Conservation (phyloP, 768 basidiomycete genomes). For the Leccinum fibrillosum region DNA sequence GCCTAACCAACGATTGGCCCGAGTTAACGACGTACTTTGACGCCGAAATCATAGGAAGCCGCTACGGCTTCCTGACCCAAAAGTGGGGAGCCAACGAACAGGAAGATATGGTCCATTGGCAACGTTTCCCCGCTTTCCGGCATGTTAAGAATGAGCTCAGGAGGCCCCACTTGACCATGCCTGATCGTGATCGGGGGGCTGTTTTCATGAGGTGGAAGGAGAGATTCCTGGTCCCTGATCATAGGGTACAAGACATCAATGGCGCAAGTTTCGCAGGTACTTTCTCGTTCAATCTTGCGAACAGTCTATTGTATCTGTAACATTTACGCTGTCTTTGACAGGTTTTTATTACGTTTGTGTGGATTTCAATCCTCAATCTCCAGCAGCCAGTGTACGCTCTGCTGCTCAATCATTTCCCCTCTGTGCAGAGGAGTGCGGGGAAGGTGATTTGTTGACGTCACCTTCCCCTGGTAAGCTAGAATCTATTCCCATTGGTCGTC, state of each 20-base stretch:
- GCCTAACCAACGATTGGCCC: constrained; percentile 91
- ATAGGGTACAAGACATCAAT: constrained; percentile 89
- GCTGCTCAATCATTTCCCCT: constrained; percentile 36
- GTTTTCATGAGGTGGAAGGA: constrained; percentile 99
- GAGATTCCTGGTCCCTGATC: constrained; percentile 92
- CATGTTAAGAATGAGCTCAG: constrained; percentile 77
- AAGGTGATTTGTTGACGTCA: constrained; percentile 27
- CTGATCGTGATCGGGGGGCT: constrained; percentile 71
- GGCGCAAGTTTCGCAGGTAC: constrained; percentile 93
- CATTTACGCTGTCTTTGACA: constrained; percentile 25
- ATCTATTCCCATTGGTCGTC: constrained; percentile 35
- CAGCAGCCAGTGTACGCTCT: constrained; percentile 31
- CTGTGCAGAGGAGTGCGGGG: constrained; percentile 26
- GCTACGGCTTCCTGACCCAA: constrained; percentile 87
- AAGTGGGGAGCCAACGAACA: constrained; percentile 89
- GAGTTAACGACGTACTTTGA: constrained; percentile 96
- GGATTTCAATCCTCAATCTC: constrained; percentile 73
- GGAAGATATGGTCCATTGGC: constrained; percentile 94
- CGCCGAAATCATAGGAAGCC: constrained; percentile 90
- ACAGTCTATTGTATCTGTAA: background rate
- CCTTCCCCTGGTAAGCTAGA: constrained; percentile 36
- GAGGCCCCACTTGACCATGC: constrained; percentile 73
- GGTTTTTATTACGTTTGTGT: constrained; percentile 97
- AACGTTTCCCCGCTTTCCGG: constrained; percentile 86
- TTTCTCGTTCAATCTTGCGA: constrained; percentile 24